These are phyloP conservation scores for Dothidotthia symphoricarpi DNA, from an alignment of 2,329 filamentous ascomycete genomes.

Conservation along the genomic window DNA sequence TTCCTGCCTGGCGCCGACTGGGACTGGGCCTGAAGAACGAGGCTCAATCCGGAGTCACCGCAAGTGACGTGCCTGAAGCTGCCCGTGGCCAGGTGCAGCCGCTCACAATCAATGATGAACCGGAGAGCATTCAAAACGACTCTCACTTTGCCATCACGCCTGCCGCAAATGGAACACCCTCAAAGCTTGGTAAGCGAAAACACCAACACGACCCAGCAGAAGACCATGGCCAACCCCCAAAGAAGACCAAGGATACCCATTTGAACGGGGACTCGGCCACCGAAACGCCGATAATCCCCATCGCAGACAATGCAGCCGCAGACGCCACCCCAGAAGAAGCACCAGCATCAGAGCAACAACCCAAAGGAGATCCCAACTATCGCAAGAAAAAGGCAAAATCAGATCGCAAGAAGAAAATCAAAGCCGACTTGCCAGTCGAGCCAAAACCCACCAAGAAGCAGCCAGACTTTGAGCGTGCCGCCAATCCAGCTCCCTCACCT, in stretches of 20 bases:
- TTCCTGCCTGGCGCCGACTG: slow-evolving; percentile 60
- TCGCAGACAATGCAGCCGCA: slow-evolving; percentile 9
- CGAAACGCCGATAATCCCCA: slow-evolving; percentile 4
- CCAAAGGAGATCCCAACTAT: slow-evolving; percentile 39
- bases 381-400: slow-evolving; percentile 33
- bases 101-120: slow-evolving; percentile 6
- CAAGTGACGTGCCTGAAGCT: slow-evolving; percentile 16
- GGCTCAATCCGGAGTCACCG: slow-evolving; percentile 38
- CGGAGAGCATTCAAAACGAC: slow-evolving; percentile 6
- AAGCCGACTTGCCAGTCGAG: slow-evolving; percentile 6
- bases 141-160: slow-evolving; percentile 15
- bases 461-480: slow-evolving; percentile 3
- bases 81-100: slow-evolving; percentile 10
- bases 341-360: slow-evolving; percentile 10
- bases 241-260: slow-evolving; percentile 26
- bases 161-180: slow-evolving; percentile 24
- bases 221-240: slow-evolving; percentile 17
- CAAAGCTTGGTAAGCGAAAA: slow-evolving; percentile 41
- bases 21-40: slow-evolving; percentile 60
- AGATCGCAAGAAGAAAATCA: slow-evolving; percentile 16
- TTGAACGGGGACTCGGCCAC: no score
- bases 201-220: slow-evolving; percentile 31
- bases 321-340: slow-evolving; percentile 6
- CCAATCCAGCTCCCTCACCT: slow-evolving; percentile 24
- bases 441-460: slow-evolving; percentile 6